These are phyloP conservation scores for Aspergillus viridinutans DNA, from an alignment of 2,329 filamentous ascomycete genomes.

Conservation along the genomic window DNA sequence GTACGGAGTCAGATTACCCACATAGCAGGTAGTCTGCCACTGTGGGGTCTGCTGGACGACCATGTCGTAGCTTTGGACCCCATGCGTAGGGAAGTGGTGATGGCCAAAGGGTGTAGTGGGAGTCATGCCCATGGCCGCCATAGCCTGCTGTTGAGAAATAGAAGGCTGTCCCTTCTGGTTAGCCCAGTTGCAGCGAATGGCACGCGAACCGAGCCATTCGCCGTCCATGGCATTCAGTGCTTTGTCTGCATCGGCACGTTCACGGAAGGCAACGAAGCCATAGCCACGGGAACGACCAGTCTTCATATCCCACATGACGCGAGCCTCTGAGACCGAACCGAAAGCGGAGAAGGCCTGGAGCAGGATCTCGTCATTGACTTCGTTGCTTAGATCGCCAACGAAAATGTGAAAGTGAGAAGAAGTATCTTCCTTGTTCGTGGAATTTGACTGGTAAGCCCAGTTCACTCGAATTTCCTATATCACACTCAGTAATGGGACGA, in stretches of 20 bases:
- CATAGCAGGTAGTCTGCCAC: conserved; percentile 98
- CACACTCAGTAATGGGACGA: conserved; percentile 12
- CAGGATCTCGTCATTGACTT: conserved; percentile 95
- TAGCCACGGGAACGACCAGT: conserved; percentile 96
- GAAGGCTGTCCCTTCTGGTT: conserved; percentile 99
- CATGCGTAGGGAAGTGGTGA: conserved; percentile 96
- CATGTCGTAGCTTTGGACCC: conserved; percentile 96
- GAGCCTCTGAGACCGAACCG: conserved; percentile 91
- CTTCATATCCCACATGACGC: conserved; percentile 99
- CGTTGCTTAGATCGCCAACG: conserved; percentile 94
- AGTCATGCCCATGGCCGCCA: conserved; percentile 97
- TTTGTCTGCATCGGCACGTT: conserved; percentile 90
- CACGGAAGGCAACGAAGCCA: conserved; percentile 95
- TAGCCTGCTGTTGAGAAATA: conserved; percentile 93
- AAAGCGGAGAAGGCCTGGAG: conserved; percentile 94
- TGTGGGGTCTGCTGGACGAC: conserved; percentile 89
- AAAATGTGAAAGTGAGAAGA: conserved; percentile 99
- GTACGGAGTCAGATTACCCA: conserved; percentile 96
- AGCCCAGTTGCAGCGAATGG: conserved; percentile 99
- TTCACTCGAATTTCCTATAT: conserved; percentile 93
- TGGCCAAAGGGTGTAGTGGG: conserved; percentile 94
- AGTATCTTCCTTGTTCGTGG: conserved; percentile 89
- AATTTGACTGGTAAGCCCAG: conserved; percentile 99
- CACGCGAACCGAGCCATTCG: conserved; percentile 96
- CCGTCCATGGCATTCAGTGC: conserved; percentile 97